Evolutionary conservation across 2,329 filamentous ascomycete species (phyloP), one percentile per base, ranked within the genome.

Genomic region (Conoideocrella luteorostrata): DNA sequence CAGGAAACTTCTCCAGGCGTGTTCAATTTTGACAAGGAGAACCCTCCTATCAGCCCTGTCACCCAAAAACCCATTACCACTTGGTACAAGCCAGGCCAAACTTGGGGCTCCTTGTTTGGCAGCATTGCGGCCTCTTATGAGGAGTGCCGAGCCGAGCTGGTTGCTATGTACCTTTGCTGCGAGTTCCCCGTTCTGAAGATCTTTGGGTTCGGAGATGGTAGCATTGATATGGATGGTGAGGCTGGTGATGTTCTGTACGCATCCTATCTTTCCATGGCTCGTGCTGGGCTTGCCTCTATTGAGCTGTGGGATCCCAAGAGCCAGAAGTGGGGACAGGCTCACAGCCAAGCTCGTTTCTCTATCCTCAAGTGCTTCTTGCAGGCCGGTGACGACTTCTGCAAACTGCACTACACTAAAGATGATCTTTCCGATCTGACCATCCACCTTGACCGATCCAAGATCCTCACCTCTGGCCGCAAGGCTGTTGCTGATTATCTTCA

Each of bases 281-380:
- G 90, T 29, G 88, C 89, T n/a, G 93, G 93, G 48, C 73, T 98
- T 35, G 79, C 82, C 5, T 86, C 90, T 1, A 75, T 97, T 18
- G 91, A 97, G 62, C 88, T 93, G 74, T 97, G 89, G 89, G 89
- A 96, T 57, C 89, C 89, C 5, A 90, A 90, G 69, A 82, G 77
- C 55, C 75, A 82, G 52, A 95, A 95, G 69, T 95, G 90, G 90
- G 90, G 90, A 7, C 90, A 95, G 65, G 78, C 86, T 51, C 89
- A 95, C 61, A 94, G 88, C 67, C 88, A 95, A 66, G 90, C 89
- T 18, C 85, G 90, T 10, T 96, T 89, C 68, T 87, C 84, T 41
- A 95, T 96, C 56, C 70, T 96, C 32, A 80, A 77, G 59, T 90
- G 82, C 55, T 90, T 96, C 75, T 75, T 96, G 15, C 78, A 86